Evolutionary conservation across 805 yeast species (phyloP).

Genomic region (Zygosaccharomyces bisporus): DNA sequence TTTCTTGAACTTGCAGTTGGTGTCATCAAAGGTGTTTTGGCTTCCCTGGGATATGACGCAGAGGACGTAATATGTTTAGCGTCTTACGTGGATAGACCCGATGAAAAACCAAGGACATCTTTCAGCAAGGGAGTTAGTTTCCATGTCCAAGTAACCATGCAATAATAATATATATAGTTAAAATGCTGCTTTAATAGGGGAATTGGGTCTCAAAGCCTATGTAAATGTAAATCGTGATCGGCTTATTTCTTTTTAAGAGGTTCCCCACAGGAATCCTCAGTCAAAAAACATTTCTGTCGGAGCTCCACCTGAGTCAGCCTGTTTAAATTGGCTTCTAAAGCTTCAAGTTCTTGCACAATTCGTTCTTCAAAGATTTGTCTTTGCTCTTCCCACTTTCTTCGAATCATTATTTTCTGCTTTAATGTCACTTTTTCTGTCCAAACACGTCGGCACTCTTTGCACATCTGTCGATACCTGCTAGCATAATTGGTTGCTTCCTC

Average conservation of each 20-base stretch:
- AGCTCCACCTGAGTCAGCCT: conserved; percentile 8
- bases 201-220: neutral
- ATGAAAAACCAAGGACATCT: conserved; percentile 15
- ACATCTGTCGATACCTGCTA: conserved; percentile 24
- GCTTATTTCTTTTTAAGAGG: conserved; percentile 13
- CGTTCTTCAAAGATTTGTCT: conserved; percentile 13
- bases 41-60: conserved; percentile 29
- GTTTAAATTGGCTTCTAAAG: conserved; percentile 13
- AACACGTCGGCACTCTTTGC: conserved; percentile 24
- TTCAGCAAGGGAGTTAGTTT: conserved; percentile 33
- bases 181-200: neutral
- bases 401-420: conserved; percentile 18
- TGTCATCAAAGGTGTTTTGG: conserved; percentile 33
- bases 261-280: conserved; percentile 5
- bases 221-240: neutral
- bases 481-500: conserved; percentile 11
- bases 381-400: conserved; percentile 16
- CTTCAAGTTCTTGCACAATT: conserved; percentile 16
- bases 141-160: conserved; percentile 30
- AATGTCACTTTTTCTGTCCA: conserved; percentile 24
- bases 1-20: conserved; percentile 36
- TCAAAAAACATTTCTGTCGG: conserved; percentile 4
- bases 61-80: conserved; percentile 30
- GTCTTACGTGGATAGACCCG: conserved; percentile 29
- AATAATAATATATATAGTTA: neutral